Evolutionary conservation across 148 eudicot species (phyloP).

Genomic region (Mesembryanthemum crystallinum): DNA sequence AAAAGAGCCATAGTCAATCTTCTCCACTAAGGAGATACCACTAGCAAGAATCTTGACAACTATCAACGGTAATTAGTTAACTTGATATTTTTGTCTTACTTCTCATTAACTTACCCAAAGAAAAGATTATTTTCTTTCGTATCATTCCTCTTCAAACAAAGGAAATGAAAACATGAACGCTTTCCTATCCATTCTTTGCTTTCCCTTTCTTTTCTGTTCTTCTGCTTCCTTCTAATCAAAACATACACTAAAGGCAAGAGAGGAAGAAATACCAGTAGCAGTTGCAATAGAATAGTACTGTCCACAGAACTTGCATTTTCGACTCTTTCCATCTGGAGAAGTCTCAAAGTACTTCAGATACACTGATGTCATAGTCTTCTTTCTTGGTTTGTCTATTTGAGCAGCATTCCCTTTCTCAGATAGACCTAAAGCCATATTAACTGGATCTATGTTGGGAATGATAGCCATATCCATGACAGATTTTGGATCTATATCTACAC

Average conservation of each 20-base stretch:
- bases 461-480: constrained; percentile 57
- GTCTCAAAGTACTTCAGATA: constrained; percentile 81
- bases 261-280: constrained; percentile 63
- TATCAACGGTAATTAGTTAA: too few relatives aligned
- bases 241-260: neutral
- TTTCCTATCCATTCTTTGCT: neutral
- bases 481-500: constrained; percentile 57
- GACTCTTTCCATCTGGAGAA: constrained; percentile 73
- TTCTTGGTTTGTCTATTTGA: constrained; percentile 54
- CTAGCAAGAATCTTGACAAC: too few relatives aligned
- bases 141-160: neutral
- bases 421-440: constrained; percentile 47
- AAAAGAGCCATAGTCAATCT: too few relatives aligned
- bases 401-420: constrained; percentile 53
- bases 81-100: too few relatives aligned
- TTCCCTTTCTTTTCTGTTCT: neutral
- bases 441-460: constrained; percentile 44
- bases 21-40: too few relatives aligned
- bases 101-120: neutral
- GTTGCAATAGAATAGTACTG: constrained; percentile 89
- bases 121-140: neutral
- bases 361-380: constrained; percentile 84
- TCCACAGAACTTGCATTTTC: constrained; percentile 85
- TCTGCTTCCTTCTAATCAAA: neutral
- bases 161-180: neutral